Evolutionary conservation across 169 alveolate genomes (phyloP).

Genomic region (Eimeria nieschulzi): DNA sequence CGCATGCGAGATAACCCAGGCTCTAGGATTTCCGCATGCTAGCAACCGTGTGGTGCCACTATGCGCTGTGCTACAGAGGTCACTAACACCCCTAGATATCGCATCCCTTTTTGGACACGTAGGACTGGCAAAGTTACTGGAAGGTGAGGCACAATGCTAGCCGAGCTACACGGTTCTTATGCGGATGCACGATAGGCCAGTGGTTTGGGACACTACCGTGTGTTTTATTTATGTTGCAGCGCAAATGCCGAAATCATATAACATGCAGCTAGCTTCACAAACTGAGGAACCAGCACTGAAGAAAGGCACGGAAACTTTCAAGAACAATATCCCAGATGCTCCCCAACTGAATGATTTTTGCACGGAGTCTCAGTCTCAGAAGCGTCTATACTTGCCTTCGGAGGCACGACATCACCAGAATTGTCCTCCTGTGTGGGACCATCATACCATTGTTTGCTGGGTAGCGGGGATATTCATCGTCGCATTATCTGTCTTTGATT

Average conservation of each 20-base stretch:
- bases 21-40: no score
- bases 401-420: no score
- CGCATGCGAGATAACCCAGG: not conserved
- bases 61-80: conserved; percentile 49
- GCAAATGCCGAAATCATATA: not conserved
- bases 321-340: no score
- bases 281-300: no score
- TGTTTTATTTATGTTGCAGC: conserved; percentile 34
- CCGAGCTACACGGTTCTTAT: no score
- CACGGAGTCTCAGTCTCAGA: no score
- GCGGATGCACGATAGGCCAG: not conserved
- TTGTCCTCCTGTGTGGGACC: not conserved
- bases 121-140: conserved; percentile 57
- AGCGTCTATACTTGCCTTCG: no score
- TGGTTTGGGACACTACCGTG: not conserved
- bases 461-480: not conserved
- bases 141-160: conserved; percentile 13
- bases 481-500: conserved; percentile 24
- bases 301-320: no score
- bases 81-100: conserved; percentile 59
- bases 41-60: not conserved
- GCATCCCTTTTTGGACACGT: conserved; percentile 45
- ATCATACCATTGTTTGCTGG: not conserved
- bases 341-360: no score
- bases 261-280: no score